Base-by-base conservation (phyloP, 1,139 yeast genomes). In the Suhomyces choctaworum region DNA sequence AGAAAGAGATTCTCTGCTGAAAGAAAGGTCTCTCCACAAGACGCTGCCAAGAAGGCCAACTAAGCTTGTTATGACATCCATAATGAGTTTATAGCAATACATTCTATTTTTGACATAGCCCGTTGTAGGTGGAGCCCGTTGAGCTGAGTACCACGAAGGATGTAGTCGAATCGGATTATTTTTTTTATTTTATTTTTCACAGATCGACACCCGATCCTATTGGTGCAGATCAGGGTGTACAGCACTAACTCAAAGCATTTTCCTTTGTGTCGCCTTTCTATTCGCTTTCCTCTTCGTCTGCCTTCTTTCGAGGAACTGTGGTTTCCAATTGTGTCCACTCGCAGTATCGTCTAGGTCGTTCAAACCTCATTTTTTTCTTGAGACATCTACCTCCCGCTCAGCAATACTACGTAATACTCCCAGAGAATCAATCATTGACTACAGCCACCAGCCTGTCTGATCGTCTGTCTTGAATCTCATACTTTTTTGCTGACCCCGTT, bases 1-100 rank as follows among this genome's bases (percentile, higher is more conserved):
- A 90, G 99, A 78, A 96, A 85, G 78, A 90, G 97, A 80, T 92
- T 85, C 89, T 86, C 82, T 88, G 80, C 81, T 66, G 95, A 85
- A 69, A 90, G 84, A 84, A 90, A 84, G 78, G 95, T 92, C 66
- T 82, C 88, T 76, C 97, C 98, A 66, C 83, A 83, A 64, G 96
- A 86, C 62, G 97, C 97, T 72, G 97, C 98, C 70, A 88, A 88
- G 82, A 89, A 85, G 75, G 95, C 90, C 64, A 44, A 36, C 44
- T 56, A 54, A 50, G 38, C 41, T 38, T 33, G 19, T 30, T 25
- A 25, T 21, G 25, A 21, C 33, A 30, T 27, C 27, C 23, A 29
- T 34, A 25, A 34, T 25, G 27, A 34, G 37, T 29, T 23, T 27
- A 32, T 32, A 34, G 37, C 37, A 34, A 34, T 34, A 34, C 16